Conservation (phyloP, 805 yeast genomes). For the Tetrapisispora namnaoensis region DNA sequence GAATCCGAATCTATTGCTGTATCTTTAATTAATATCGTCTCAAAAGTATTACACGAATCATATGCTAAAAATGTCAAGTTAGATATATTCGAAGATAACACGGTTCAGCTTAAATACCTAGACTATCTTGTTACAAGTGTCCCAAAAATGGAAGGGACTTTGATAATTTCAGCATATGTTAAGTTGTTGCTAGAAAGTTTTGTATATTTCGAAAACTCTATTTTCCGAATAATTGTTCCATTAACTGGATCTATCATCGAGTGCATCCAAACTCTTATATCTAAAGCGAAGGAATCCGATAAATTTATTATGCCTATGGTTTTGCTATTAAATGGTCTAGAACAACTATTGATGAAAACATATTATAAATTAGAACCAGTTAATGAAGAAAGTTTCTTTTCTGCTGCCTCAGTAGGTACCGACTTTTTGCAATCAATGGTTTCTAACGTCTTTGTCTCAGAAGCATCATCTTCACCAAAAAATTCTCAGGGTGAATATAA, state of each 20-base stretch:
- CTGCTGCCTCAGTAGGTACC: slow-evolving; percentile 8
- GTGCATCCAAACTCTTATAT: slow-evolving; percentile 16
- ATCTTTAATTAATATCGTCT: slow-evolving; percentile 25
- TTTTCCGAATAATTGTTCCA: slow-evolving; percentile 47
- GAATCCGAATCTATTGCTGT: slow-evolving; percentile 28
- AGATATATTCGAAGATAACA: slow-evolving; percentile 26
- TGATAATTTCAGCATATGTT: slow-evolving; percentile 28
- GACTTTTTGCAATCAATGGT: slow-evolving; percentile 29
- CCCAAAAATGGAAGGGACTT: slow-evolving; percentile 33
- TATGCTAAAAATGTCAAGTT: slow-evolving; percentile 24
- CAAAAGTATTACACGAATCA: slow-evolving; percentile 24
- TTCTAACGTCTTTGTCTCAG: slow-evolving; percentile 27
- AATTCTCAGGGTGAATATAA: slow-evolving; percentile 37
- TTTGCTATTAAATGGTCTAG: slow-evolving; percentile 47
- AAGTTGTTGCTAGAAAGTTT: slow-evolving; percentile 44
- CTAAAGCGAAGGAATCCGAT: slow-evolving; percentile 22
- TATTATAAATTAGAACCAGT: slow-evolving; percentile 42
- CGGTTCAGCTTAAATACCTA: slow-evolving; percentile 29
- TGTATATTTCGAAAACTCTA: slow-evolving; percentile 38
- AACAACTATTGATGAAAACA: slow-evolving; percentile 48
- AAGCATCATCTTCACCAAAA: slow-evolving; percentile 29
- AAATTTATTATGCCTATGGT: slow-evolving; percentile 39
- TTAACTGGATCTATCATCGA: slow-evolving; percentile 38
- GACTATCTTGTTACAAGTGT: slow-evolving; percentile 44
- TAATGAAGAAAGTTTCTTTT: slow-evolving; percentile 20